Evolutionary conservation across 2,329 filamentous ascomycete genomes (phyloP).

Genomic region (Sporothrix dimorphospora): DNA sequence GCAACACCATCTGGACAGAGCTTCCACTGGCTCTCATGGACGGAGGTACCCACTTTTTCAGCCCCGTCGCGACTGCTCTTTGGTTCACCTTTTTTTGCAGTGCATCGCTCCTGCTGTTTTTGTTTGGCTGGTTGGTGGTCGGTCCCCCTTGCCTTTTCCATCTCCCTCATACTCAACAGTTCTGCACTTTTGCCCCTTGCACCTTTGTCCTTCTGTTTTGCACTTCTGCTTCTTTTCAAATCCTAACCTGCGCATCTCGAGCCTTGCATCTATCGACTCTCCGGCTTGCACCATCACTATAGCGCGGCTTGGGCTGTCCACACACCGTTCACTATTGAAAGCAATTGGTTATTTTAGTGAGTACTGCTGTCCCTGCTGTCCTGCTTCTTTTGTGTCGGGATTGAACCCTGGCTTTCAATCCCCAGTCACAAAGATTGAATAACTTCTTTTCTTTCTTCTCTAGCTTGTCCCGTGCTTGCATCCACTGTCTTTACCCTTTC

Average conservation of each 20-base stretch:
- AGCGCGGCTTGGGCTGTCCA: not conserved
- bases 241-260: not conserved
- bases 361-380: not conserved
- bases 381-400: not conserved
- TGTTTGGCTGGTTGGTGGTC: not conserved
- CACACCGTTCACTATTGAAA: not conserved
- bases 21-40: not conserved
- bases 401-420: not conserved
- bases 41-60: slow-evolving; percentile 2
- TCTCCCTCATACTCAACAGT: not conserved
- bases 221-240: not conserved
- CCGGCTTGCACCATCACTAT: too few species aligned
- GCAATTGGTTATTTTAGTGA: slow-evolving; percentile 2
- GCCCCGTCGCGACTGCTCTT: slow-evolving; percentile 8
- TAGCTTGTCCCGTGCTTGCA: not conserved
- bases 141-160: not conserved
- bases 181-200: not conserved
- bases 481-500: not conserved
- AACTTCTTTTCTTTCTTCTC: not conserved
- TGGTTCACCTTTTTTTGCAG: not conserved
- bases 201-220: not conserved
- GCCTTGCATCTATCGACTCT: not conserved
- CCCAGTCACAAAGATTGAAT: not conserved
- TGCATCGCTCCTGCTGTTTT: slow-evolving; percentile 7
- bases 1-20: not conserved